Evolutionary conservation across 2,329 filamentous ascomycete species (phyloP).

Genomic region (Cladophialophora chaetospira): DNA sequence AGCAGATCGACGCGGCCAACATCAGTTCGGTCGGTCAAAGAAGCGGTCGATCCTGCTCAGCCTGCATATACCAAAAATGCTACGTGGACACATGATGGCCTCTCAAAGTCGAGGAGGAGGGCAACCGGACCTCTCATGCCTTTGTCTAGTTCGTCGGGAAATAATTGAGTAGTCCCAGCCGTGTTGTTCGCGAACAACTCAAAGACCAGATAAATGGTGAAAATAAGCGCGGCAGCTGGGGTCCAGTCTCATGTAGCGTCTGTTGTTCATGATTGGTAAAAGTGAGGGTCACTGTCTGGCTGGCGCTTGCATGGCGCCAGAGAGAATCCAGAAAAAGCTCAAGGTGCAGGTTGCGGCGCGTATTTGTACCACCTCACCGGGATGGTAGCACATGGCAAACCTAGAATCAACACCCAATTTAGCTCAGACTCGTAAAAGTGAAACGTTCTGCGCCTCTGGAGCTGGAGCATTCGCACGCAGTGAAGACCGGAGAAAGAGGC

Average conservation of each 20-base stretch:
- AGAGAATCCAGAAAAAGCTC: neutral
- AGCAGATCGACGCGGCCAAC: neutral
- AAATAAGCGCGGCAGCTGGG: neutral
- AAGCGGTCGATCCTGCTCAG: neutral
- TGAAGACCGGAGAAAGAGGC: neutral
- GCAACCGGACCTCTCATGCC: neutral
- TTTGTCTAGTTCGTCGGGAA: neutral
- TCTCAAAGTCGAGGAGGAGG: neutral
- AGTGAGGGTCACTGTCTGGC: neutral
- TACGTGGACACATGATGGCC: neutral
- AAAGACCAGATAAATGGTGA: neutral
- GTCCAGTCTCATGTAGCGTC: neutral
- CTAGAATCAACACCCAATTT: neutral
- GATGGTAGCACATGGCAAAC: neutral
- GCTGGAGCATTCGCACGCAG: too few species aligned
- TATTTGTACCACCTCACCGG: neutral
- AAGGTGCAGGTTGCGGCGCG: neutral
- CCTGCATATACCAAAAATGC: neutral
- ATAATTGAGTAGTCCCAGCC: neutral
- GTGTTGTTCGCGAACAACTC: neutral
- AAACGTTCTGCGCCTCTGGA: too few species aligned
- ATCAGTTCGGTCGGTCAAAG: neutral
- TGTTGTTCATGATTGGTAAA: neutral
- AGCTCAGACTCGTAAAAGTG: neutral
- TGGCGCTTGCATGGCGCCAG: neutral